Percentiles rank a stretch among this genome's conserved stretches.
Evolutionary conservation across 192 early-diverging fungal genomes (phyloP).

Genomic region (Martensiomyces pterosporus): DNA sequence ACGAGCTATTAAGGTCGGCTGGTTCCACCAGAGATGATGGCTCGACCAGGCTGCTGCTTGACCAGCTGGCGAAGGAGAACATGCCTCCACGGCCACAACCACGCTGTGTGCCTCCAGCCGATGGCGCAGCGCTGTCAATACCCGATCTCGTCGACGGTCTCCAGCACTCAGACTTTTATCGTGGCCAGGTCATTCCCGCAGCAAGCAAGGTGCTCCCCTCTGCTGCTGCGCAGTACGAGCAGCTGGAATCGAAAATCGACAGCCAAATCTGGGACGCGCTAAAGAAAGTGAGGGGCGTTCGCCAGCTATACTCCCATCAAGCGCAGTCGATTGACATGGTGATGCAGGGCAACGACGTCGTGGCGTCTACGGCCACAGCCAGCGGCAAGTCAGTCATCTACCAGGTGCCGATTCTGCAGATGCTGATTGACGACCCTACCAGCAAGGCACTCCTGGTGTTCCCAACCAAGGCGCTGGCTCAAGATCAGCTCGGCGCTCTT

Average conservation of each 20-base stretch:
- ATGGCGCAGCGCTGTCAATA: too few species aligned
- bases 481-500: constrained; percentile 67
- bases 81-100: too few species aligned
- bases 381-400: constrained; percentile 81
- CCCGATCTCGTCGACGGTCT: too few species aligned
- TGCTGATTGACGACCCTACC: constrained; percentile 39
- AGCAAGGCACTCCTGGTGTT: constrained; percentile 59
- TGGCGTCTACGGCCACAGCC: constrained; percentile 70
- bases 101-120: too few species aligned
- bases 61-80: too few species aligned
- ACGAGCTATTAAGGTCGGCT: too few species aligned
- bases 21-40: too few species aligned
- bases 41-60: too few species aligned
- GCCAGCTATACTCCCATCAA: constrained; percentile 68
- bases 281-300: constrained; percentile 15
- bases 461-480: constrained; percentile 80
- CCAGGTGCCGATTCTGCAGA: constrained; percentile 62
- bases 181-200: constrained; percentile 1
- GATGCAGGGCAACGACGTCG: constrained; percentile 48
- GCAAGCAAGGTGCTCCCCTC: neutral
- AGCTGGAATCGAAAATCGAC: neutral
- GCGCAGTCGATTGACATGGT: constrained; percentile 54
- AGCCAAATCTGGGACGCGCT: constrained; percentile 5
- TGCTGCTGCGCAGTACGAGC: constrained; percentile 2
- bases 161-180: neutral